Percentiles rank a stretch among this genome's conserved stretches.
Conservation (phyloP, 768 basidiomycete species). For the Mrakia hoshinonis region DNA sequence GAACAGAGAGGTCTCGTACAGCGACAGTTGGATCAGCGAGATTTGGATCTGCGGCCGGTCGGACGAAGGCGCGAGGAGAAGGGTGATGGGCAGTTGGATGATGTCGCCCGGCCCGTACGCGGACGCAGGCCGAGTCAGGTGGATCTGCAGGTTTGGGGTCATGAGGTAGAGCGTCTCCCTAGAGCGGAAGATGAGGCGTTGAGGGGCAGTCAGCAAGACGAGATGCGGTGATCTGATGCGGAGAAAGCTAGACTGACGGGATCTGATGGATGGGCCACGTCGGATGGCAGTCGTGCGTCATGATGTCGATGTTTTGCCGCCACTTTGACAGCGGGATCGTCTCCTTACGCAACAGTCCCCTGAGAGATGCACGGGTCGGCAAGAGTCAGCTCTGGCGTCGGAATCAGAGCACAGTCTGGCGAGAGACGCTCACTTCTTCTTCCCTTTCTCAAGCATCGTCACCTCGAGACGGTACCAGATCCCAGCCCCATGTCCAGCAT, state of each 20-base stretch:
- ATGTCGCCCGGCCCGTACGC: background rate
- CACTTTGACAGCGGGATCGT: constrained; percentile 7
- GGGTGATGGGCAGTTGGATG: constrained; percentile 7
- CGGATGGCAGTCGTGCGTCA: constrained; percentile 16
- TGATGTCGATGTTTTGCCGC: constrained; percentile 2
- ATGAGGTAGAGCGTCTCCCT: background rate
- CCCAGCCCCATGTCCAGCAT: background rate
- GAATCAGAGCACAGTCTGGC: background rate
- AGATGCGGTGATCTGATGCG: background rate
- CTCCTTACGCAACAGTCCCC: constrained; percentile 22
- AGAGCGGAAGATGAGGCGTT: too few species aligned
- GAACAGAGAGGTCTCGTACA: constrained; percentile 13
- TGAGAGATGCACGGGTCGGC: background rate
- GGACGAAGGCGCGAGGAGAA: background rate
- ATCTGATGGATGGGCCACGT: constrained; percentile 11
- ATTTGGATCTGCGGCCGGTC: background rate
- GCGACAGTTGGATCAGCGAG: constrained; percentile 20
- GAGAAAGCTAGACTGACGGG: background rate
- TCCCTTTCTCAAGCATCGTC: constrained; percentile 14
- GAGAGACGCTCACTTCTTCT: constrained; percentile 21
- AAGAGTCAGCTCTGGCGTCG: background rate
- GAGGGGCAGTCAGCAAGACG: too few species aligned
- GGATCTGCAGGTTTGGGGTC: constrained; percentile 1
- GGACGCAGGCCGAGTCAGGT: background rate
- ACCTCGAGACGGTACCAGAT: constrained; percentile 20